phyloP scores from a whole-genome alignment of 2,329 filamentous ascomycete genomes.

The Lachnellula suecica region DNA sequence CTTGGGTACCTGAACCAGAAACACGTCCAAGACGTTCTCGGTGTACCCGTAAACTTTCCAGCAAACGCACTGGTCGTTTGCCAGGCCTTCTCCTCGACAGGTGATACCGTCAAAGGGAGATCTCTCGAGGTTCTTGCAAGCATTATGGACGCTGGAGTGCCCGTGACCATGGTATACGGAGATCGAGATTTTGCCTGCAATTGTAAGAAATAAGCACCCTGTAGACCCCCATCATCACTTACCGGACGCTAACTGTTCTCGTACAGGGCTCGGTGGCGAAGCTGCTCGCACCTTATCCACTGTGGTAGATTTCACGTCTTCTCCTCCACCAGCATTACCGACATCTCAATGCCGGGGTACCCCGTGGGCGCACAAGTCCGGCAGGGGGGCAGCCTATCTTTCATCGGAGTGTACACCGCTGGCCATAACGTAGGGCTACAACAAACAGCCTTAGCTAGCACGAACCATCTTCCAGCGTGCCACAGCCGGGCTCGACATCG shows the following conservation, averaged over 20 bases:
- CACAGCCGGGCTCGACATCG: background rate
- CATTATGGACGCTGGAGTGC: conserved; percentile 59
- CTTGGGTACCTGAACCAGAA: conserved; percentile 8
- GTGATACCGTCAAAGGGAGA: conserved; percentile 61
- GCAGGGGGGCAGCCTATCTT: background rate
- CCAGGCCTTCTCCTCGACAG: conserved; percentile 42
- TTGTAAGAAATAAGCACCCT: conserved; percentile 35
- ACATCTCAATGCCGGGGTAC: background rate
- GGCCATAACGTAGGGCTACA: background rate
- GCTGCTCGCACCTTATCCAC: background rate
- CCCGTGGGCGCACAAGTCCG: background rate
- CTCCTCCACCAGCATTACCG: background rate
- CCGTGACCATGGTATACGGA: conserved; percentile 67
- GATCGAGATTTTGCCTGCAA: conserved; percentile 61
- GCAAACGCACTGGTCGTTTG: conserved; percentile 42
- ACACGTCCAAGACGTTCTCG: conserved; percentile 52
- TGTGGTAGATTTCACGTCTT: background rate
- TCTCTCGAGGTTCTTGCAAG: conserved; percentile 56
- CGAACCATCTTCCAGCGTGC: background rate
- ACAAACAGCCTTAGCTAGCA: background rate
- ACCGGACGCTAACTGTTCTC: background rate
- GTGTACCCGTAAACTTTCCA: conserved; percentile 58
- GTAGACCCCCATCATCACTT: background rate
- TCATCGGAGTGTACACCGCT: background rate
- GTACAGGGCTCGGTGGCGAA: conserved; percentile 7